Base-by-base conservation (phyloP, 2,329 filamentous ascomycete species). In the Metarhizium rileyi region DNA sequence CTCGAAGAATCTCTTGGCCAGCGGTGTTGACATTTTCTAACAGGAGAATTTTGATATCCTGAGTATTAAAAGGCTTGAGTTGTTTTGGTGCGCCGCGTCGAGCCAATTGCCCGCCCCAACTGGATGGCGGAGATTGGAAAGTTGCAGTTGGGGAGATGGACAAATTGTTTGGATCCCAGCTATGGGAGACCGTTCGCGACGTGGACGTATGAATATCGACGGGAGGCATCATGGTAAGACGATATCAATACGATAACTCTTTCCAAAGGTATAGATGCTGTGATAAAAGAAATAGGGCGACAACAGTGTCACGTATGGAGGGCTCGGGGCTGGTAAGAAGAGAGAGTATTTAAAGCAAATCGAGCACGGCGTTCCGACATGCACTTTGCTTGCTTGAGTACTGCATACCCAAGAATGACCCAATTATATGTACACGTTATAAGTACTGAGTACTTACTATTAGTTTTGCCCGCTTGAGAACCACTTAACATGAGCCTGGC, bases 1-100 rank as follows among this genome's bases (percentile, higher is more conserved):
- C 76, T 51, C 72, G 80, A 51, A 98, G 75, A 50, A 96, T 90
- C 44, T 94, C 83, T 60, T 83, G 80, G 14, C 93, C 93, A 23
- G 89, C 88, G 69, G 88, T 75, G 67, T 98, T 98, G 63, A 98
- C 87, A 70, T 97, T 98, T 67, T 98, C 93, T 28, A 98, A 75
- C 18, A 98, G 77, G 50, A 98, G 72, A 50, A 98, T 95, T 73
- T 96, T 97, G 71, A 98, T 90, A 64, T 97, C 91, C 63, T 91
- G 83, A 22, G 90, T 93, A 64, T 91, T 85, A 71, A 98, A 98
- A 16, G 93, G 93, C 73, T 96, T 96, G 58, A 98, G 73, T 58
- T 85, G 85, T 71, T 95, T 96, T 33, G 65, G 70, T 56, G 57
- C 70, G 48, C 64, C 71, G 40, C 63, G 62, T 44, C 57, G 64